A percentile compares a stretch with the other conserved stretches of the same genome.
Evolutionary conservation across 257 asterid species (phyloP).

Genomic region (Fraxinus cuspidata): DNA sequence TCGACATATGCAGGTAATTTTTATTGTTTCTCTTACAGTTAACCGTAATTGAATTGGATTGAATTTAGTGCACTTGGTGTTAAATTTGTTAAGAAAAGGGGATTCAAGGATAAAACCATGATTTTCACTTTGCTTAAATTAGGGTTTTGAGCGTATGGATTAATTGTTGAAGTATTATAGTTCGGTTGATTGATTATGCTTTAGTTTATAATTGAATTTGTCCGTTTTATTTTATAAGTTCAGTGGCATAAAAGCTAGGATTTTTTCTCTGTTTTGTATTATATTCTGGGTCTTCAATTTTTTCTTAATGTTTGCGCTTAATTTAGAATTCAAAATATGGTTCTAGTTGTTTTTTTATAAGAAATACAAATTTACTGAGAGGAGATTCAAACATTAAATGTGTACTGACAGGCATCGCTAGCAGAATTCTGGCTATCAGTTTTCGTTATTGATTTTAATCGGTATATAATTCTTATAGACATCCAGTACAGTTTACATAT

Average conservation of each 20-base stretch:
- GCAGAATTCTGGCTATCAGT: background rate
- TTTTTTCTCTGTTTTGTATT: conserved; percentile 2
- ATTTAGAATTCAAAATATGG: background rate
- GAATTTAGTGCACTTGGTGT: conserved; percentile 17
- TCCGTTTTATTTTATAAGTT: conserved; percentile 18
- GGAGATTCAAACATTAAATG: background rate
- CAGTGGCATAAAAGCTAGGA: background rate
- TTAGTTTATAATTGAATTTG: conserved; percentile 17
- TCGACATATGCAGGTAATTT: conserved; percentile 53
- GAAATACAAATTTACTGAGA: background rate
- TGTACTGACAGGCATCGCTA: background rate
- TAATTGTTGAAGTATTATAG: conserved; percentile 23
- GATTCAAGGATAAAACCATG: conserved; percentile 51
- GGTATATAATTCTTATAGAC: background rate
- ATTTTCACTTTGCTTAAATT: conserved; percentile 35
- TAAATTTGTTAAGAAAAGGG: conserved; percentile 19
- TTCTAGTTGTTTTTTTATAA: conserved; percentile 2
- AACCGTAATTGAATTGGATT: conserved; percentile 24
- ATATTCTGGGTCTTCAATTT: background rate
- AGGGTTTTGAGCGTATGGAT: conserved; percentile 39
- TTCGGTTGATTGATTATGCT: conserved; percentile 14
- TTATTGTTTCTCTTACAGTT: conserved; percentile 22
- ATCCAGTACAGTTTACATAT: background rate
- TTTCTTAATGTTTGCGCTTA: background rate
- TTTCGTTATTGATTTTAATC: background rate